These are phyloP conservation scores for Collybia nuda DNA, from an alignment of 768 basidiomycete genomes.

Conservation along the genomic window DNA sequence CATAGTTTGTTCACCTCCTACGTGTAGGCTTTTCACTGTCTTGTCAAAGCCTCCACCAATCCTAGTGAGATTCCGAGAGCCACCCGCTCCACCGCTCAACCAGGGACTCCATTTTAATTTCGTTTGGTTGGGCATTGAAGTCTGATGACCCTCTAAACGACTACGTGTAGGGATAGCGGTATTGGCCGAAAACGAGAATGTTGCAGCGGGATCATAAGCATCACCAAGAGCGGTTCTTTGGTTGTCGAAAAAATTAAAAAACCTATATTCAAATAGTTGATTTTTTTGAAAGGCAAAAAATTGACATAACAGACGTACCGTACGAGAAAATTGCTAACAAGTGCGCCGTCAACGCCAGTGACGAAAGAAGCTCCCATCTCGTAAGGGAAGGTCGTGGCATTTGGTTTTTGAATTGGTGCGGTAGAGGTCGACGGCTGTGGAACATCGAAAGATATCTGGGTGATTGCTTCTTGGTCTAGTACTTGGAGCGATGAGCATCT, in stretches of 20 bases:
- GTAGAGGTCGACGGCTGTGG: constrained; percentile 50
- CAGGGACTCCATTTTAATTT: constrained; percentile 80
- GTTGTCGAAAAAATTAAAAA: constrained; percentile 82
- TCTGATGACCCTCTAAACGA: constrained; percentile 66
- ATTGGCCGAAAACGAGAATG: constrained; percentile 88
- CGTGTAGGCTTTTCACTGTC: constrained; percentile 64
- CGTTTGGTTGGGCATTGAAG: constrained; percentile 77
- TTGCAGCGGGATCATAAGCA: constrained; percentile 84
- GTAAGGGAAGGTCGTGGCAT: constrained; percentile 74
- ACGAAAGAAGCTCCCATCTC: constrained; percentile 75
- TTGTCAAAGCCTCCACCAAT: constrained; percentile 63
- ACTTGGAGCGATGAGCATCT: constrained; percentile 82
- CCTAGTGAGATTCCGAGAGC: constrained; percentile 77
- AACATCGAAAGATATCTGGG: constrained; percentile 78
- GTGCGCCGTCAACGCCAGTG: constrained; percentile 64
- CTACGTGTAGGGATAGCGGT: constrained; percentile 81
- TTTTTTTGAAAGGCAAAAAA: constrained; percentile 2
- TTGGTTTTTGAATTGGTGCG: constrained; percentile 42
- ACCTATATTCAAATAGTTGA: constrained; percentile 43
- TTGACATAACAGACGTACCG: constrained; percentile 47
- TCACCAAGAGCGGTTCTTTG: constrained; percentile 65
- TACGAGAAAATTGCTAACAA: constrained; percentile 78
- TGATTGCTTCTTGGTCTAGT: constrained; percentile 79
- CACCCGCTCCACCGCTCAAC: constrained; percentile 50
- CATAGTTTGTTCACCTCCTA: constrained; percentile 65